Percentiles rank a stretch among this genome's conserved stretches.
Conservation (phyloP, 2,329 filamentous ascomycete genomes). For the Lasiodiplodia theobromae region DNA sequence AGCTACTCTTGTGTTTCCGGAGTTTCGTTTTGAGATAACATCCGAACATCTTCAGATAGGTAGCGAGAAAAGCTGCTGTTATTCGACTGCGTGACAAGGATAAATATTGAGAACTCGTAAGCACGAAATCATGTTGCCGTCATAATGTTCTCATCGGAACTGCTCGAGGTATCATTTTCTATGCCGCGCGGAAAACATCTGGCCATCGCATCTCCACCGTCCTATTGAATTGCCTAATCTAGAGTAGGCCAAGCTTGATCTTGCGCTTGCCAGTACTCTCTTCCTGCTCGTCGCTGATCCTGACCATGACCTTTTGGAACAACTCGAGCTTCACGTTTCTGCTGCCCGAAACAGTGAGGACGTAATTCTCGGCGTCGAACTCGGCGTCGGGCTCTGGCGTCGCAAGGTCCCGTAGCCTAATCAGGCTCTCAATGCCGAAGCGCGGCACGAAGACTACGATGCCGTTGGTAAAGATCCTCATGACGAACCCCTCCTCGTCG, state of each 20-base stretch:
- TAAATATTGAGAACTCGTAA: constrained; percentile 9
- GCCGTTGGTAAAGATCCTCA: constrained; percentile 97
- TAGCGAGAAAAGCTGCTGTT: neutral
- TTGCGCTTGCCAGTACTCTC: constrained; percentile 95
- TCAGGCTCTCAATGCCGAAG: constrained; percentile 93
- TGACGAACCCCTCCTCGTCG: constrained; percentile 92
- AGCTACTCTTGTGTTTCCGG: neutral
- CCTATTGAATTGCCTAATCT: constrained; percentile 1
- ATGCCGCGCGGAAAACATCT: neutral
- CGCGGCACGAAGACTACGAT: constrained; percentile 95
- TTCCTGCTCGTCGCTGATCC: constrained; percentile 91
- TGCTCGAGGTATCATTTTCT: constrained; percentile 5
- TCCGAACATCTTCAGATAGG: neutral
- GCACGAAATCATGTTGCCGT: neutral
- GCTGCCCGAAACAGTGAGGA: constrained; percentile 66
- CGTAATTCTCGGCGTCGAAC: constrained; percentile 88
- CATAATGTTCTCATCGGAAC: neutral
- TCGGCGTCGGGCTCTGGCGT: constrained; percentile 77
- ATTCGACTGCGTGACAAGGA: neutral
- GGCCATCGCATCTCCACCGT: neutral
- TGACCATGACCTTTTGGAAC: constrained; percentile 90
- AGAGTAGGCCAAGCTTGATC: constrained; percentile 71
- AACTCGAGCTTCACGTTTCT: constrained; percentile 73
- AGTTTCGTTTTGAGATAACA: neutral
- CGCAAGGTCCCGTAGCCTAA: constrained; percentile 83